Conservation (phyloP, 495 filamentous ascomycete genomes). For the Pseudotulostoma volvatum region DNA sequence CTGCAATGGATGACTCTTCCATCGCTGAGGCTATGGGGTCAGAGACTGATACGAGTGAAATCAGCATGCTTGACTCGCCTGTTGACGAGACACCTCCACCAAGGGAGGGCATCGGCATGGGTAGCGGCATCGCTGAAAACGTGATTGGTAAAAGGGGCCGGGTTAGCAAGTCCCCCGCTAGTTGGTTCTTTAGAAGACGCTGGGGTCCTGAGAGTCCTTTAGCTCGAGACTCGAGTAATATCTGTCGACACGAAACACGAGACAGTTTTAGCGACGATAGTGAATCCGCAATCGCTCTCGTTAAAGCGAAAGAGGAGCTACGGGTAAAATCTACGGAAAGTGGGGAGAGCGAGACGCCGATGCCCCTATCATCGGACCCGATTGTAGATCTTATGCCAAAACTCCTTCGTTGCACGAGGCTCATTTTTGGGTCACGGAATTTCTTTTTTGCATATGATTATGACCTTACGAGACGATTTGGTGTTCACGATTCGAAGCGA, state of each 20-base stretch:
- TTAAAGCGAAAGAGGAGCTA: no score
- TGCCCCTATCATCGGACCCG: constrained; percentile 10
- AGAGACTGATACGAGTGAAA: constrained; percentile 22
- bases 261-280: no score
- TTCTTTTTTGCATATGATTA: constrained; percentile 91
- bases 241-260: no score
- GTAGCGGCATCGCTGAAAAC: constrained; percentile 58
- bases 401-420: constrained; percentile 60
- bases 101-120: constrained; percentile 18
- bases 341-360: constrained; percentile 19
- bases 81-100: constrained; percentile 10
- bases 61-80: constrained; percentile 20
- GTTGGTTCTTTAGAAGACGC: constrained; percentile 74
- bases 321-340: constrained; percentile 4
- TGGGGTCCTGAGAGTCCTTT: constrained; percentile 40
- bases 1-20: constrained; percentile 12
- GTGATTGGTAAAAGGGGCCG: constrained; percentile 60
- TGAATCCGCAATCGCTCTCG: no score
- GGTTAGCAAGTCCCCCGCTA: constrained; percentile 75
- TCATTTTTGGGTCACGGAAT: constrained; percentile 64
- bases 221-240: background rate
- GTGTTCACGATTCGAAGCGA: constrained; percentile 22
- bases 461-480: constrained; percentile 60
- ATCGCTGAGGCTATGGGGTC: constrained; percentile 17
- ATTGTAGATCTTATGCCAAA: constrained; percentile 55